These are phyloP conservation scores for Starmerella bombi DNA, from an alignment of 805 yeast genomes.

Conservation along the genomic window DNA sequence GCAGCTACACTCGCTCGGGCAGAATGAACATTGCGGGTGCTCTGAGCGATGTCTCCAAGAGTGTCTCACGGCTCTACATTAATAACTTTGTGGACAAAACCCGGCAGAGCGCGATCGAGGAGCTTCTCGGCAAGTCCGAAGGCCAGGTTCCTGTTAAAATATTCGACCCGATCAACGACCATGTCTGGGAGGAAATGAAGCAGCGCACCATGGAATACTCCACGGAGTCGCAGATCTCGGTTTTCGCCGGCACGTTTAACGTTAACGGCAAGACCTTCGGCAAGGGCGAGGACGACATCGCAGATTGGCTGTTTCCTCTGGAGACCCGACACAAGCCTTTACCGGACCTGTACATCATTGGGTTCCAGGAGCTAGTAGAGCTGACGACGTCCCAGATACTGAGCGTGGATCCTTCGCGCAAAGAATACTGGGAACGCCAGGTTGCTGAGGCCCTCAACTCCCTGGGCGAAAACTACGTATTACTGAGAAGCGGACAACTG, in stretches of 20 bases:
- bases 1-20: constrained; percentile 87
- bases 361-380: constrained; percentile 90
- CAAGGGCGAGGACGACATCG: constrained; percentile 34
- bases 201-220: constrained; percentile 44
- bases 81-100: constrained; percentile 89
- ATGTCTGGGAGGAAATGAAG: constrained; percentile 51
- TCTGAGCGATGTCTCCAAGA: constrained; percentile 89
- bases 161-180: constrained; percentile 81
- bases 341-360: constrained; percentile 79
- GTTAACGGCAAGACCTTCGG: constrained; percentile 57
- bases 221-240: constrained; percentile 41
- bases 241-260: constrained; percentile 78
- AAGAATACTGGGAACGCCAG: constrained; percentile 63
- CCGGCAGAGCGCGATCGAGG: constrained; percentile 80
- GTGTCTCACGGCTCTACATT: constrained; percentile 87
- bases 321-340: constrained; percentile 10
- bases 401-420: constrained; percentile 68
- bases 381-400: constrained; percentile 81
- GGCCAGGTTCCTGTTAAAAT: constrained; percentile 57
- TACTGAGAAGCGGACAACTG: constrained; percentile 72
- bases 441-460: constrained; percentile 52
- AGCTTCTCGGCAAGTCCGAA: constrained; percentile 67
- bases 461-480: constrained; percentile 39
- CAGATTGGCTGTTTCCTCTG: constrained; percentile 70
- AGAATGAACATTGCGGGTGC: constrained; percentile 96